Base-by-base conservation (phyloP, 345 rosid species). In the Eucalyptus regnans region DNA sequence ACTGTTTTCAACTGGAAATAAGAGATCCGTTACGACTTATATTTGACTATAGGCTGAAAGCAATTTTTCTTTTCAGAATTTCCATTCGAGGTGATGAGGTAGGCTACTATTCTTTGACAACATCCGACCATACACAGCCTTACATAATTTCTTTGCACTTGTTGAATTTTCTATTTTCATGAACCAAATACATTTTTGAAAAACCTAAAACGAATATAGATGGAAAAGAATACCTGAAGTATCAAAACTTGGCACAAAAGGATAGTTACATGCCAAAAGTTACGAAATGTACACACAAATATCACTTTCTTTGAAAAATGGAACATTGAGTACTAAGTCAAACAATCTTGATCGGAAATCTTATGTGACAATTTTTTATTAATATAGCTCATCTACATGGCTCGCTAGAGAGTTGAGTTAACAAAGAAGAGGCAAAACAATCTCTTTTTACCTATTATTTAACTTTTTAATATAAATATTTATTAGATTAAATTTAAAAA, bases 201-300 rank as follows among this genome's bases (percentile, higher is more conserved):
- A 37, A 37, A 76, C 46, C 83, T 76, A 37, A 76, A 76, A 37
- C 1, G 83, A 76, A 76, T 33, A 37, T 41, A 71, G 46, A 76
- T 18, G 58, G 25, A 52, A 52, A 52, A 52, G 2, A 52, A 52
- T 52, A 52, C 10, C 25, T 7, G 8, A 3, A 52, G 4, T 52
- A 4, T 52, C 25, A 20, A 52, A 52, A 52, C 4, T 18, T 52
- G 0, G 10, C 2, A 20, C 2, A 3, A 0, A 52, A 52, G 0
- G 5, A 1, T 52, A 52, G 23, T 52, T 18, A 52, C 20, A 52
- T 52, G 10, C 20, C 58, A 52, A 18, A 52, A 52, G 3, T 52
- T 18, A 52, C 0, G 5, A 52, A 52, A 52, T 2, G 25, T 52
- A 52, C 2, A 52, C 58, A 52, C 7, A 52, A 52, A 8, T 52